Conservation (phyloP, 192 early-diverging fungal genomes). For the Podochytrium sp. region DNA sequence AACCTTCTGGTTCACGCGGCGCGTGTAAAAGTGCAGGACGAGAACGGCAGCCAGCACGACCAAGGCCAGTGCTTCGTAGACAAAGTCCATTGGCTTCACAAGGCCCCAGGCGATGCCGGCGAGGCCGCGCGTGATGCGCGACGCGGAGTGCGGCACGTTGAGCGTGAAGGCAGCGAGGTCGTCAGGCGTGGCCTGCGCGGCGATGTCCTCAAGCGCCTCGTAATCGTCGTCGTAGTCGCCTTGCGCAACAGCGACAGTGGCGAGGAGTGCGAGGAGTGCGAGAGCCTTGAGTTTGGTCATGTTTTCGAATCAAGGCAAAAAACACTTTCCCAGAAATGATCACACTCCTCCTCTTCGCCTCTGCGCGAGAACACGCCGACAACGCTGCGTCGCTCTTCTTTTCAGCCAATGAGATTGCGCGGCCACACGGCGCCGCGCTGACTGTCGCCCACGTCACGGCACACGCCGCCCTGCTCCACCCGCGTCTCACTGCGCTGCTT, state of each 20-base stretch:
- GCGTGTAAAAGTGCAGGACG: constrained; percentile 18
- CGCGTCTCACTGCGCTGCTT: not conserved
- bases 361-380: not conserved
- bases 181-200: not conserved
- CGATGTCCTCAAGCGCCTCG: no score
- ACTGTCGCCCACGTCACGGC: not conserved
- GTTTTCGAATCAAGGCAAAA: no score
- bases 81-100: constrained; percentile 2
- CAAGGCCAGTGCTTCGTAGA: constrained; percentile 2
- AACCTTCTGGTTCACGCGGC: constrained; percentile 38
- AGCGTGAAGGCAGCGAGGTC: constrained; percentile 2
- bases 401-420: no score
- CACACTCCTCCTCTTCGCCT: constrained; percentile 1
- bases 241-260: not conserved
- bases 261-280: not conserved
- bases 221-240: not conserved
- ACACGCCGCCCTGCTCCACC: not conserved
- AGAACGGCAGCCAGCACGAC: constrained; percentile 5
- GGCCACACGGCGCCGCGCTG: not conserved
- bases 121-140: constrained; percentile 1
- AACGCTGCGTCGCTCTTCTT: no score
- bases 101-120: constrained; percentile 24
- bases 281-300: no score
- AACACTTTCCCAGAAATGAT: not conserved
- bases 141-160: not conserved